Conservation (phyloP, 345 rosid species). For the Lumnitzera littorea region DNA sequence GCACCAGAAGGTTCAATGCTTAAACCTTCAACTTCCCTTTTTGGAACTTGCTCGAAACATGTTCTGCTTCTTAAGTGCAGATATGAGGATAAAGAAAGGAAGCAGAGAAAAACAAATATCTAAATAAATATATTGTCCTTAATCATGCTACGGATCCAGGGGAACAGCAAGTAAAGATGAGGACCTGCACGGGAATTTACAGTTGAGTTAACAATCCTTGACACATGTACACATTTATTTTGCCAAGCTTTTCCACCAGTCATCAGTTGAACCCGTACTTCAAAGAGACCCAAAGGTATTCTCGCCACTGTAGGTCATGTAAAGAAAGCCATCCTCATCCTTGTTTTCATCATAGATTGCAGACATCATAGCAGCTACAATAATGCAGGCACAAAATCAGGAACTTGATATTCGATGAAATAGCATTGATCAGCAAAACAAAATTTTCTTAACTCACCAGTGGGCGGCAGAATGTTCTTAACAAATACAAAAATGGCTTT, state of each 20-base stretch:
- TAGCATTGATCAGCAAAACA: neutral
- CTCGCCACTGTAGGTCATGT: constrained; percentile 98
- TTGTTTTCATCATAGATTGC: constrained; percentile 90
- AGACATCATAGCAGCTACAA: constrained; percentile 89
- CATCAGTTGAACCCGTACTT: constrained; percentile 9
- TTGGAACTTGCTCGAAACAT: too few species aligned
- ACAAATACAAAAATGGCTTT: constrained; percentile 80
- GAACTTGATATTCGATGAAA: neutral
- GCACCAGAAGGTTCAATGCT: too few species aligned
- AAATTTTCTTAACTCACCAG: constrained; percentile 34
- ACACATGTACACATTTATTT: constrained; percentile 1
- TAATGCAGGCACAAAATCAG: neutral
- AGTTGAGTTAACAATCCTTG: neutral
- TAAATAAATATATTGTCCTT: neutral
- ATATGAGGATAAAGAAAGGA: too few species aligned
- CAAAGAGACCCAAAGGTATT: constrained; percentile 69
- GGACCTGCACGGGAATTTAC: constrained; percentile 4
- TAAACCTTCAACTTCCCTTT: too few species aligned
- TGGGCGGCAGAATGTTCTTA: constrained; percentile 67
- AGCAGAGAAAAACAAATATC: neutral
- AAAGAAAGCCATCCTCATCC: constrained; percentile 96
- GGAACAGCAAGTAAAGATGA: constrained; percentile 1
- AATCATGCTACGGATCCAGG: neutral
- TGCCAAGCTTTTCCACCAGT: constrained; percentile 3
- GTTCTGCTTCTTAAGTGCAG: too few species aligned